These are phyloP conservation scores for Neotropicomus parvogracilis DNA, from an alignment of 1,284 basidiomycete genomes.

Conservation along the genomic window DNA sequence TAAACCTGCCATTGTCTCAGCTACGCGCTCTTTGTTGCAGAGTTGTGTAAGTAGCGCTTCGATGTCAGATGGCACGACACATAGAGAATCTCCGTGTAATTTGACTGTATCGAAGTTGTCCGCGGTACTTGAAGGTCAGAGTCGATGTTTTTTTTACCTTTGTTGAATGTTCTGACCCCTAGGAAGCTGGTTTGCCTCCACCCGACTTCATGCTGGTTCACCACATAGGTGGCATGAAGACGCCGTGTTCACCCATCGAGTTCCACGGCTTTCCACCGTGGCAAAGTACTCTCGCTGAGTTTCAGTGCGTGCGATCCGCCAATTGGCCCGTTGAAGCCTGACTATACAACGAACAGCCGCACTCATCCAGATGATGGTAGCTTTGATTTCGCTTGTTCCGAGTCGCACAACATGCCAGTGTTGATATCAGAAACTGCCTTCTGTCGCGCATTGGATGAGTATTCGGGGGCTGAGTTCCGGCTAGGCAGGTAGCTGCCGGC, in stretches of 20 bases:
- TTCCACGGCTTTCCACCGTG: constrained; percentile 74
- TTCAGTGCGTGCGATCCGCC: constrained; percentile 50
- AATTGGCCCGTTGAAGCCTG: constrained; percentile 6
- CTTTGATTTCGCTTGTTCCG: neutral
- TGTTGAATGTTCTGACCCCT: constrained; percentile 13
- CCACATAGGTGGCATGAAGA: constrained; percentile 40
- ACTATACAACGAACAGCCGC: constrained; percentile 17
- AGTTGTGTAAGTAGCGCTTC: constrained; percentile 3
- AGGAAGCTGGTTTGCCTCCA: constrained; percentile 50
- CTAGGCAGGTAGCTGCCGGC: constrained; percentile 54
- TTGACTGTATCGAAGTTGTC: constrained; percentile 48
- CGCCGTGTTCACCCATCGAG: constrained; percentile 49
- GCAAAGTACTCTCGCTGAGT: constrained; percentile 72
- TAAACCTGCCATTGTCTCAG: constrained; percentile 48
- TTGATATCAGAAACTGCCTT: constrained; percentile 54
- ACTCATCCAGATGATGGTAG: constrained; percentile 22
- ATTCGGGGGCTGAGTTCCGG: constrained; percentile 66
- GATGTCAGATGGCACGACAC: constrained; percentile 3
- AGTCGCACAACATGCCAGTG: neutral
- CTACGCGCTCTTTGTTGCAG: constrained; percentile 38
- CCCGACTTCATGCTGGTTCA: constrained; percentile 76
- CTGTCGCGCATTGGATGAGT: constrained; percentile 65
- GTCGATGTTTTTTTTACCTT: constrained; percentile 1
- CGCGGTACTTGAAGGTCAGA: constrained; percentile 55
- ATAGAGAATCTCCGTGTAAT: constrained; percentile 23